These are phyloP conservation scores for Actinidia arguta DNA, from an alignment of 179 eudicot species.

Conservation along the genomic window DNA sequence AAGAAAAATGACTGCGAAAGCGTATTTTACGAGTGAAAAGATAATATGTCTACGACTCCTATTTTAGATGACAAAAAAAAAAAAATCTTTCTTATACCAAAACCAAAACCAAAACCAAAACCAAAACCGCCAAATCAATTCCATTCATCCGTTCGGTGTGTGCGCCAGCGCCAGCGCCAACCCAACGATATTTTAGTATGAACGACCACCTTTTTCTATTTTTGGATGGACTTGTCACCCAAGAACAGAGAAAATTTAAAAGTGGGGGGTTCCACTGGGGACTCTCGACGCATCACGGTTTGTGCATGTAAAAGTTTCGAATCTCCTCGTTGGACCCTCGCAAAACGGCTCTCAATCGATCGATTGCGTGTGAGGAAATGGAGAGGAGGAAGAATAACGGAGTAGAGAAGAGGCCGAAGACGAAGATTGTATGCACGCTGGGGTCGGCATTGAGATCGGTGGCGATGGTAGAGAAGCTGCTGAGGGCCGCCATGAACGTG, in stretches of 20 bases:
- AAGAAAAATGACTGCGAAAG: no score
- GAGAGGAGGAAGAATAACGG: conserved; percentile 9
- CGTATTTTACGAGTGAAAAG: no score
- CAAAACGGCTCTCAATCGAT: not conserved
- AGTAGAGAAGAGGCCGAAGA: conserved; percentile 39
- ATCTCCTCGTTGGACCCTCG: not conserved
- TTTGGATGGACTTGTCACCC: conserved; percentile 16
- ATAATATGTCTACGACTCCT: no score
- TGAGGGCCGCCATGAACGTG: conserved; percentile 52
- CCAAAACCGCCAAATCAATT: no score
- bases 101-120: no score
- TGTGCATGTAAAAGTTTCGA: not conserved
- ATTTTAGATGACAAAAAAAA: no score
- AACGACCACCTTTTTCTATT: no score
- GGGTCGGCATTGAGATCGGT: conserved; percentile 50
- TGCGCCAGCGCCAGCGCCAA: no score
- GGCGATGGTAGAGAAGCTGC: conserved; percentile 39
- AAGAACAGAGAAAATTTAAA: not conserved
- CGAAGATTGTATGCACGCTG: conserved; percentile 52
- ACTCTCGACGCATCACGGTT: not conserved
- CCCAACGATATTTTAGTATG: no score
- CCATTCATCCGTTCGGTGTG: no score
- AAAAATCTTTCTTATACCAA: no score
- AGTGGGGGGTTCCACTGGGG: conserved; percentile 15
- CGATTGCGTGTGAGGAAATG: conserved; percentile 10